Conservation (phyloP, 352 stramenopile species). For the Phytophthora macrochlamydospora region DNA sequence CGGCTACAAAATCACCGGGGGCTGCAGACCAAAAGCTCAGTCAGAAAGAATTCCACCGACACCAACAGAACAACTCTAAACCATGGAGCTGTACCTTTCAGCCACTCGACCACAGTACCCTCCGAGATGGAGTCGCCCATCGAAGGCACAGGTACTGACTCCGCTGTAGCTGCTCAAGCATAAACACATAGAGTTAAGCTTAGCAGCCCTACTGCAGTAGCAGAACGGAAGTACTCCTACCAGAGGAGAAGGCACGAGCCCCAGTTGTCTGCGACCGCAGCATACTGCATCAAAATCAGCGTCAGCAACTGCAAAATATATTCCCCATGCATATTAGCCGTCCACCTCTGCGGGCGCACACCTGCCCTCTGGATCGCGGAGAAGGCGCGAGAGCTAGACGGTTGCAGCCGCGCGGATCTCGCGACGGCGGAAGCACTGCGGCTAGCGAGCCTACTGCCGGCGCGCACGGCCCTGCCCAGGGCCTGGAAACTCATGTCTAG, state of each 20-base stretch:
- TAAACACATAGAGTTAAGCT: constrained; percentile 4
- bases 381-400: constrained; percentile 24
- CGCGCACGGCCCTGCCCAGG: constrained; percentile 42
- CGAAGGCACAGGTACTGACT: constrained; percentile 81
- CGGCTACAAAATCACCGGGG: constrained; percentile 93
- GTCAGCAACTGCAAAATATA: too few relatives aligned
- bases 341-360: constrained; percentile 29
- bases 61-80: background rate
- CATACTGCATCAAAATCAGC: constrained; percentile 19
- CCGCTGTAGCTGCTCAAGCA: constrained; percentile 32
- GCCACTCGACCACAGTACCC: constrained; percentile 97
- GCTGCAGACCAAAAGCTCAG: constrained; percentile 26
- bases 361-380: constrained; percentile 32
- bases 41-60: background rate
- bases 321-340: background rate
- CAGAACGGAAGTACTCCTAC: constrained; percentile 22
- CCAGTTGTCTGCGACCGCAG: constrained; percentile 27
- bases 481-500: constrained; percentile 61
- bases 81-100: constrained; percentile 67
- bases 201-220: background rate
- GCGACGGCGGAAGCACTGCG: constrained; percentile 17
- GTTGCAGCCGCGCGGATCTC: constrained; percentile 21
- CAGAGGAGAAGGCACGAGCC: constrained; percentile 52
- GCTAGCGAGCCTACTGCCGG: constrained; percentile 37
- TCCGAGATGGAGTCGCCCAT: constrained; percentile 98